Conservation (phyloP, 441 rosid genomes). For the Pelargonium myrrhifolium region DNA sequence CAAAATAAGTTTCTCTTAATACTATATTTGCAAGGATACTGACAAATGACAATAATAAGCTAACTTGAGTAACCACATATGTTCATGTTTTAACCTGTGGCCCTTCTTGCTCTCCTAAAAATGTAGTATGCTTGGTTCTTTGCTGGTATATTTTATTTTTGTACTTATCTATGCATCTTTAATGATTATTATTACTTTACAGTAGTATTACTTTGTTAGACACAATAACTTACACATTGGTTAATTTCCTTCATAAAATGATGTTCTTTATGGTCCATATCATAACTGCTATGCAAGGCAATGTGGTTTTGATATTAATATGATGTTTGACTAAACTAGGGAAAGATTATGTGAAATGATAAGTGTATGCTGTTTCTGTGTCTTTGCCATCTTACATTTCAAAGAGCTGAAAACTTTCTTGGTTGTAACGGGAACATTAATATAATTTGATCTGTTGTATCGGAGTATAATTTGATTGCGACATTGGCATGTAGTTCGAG, state of each 20-base stretch:
- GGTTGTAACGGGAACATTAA: not conserved
- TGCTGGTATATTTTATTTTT: no score
- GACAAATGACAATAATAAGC: no score
- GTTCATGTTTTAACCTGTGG: no score
- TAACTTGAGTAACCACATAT: no score
- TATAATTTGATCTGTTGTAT: not conserved
- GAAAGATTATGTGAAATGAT: not conserved
- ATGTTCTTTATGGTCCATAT: no score
- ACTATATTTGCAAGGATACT: no score
- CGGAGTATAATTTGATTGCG: not conserved
- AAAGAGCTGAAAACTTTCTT: not conserved
- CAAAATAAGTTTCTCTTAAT: no score
- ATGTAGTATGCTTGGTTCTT: no score
- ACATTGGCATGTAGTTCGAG: not conserved
- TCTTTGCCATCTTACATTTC: not conserved
- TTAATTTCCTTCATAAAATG: not conserved
- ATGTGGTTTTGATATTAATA: not conserved
- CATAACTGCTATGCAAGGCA: no score
- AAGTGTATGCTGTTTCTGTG: not conserved
- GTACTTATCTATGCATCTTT: no score
- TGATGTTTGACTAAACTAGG: not conserved
- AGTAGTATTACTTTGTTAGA: not conserved
- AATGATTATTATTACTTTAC: not conserved
- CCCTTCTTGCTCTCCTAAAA: no score
- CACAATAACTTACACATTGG: not conserved